A percentile compares a stretch with the other conserved stretches of the same genome.
These are phyloP conservation scores for Aspergillus versicolor DNA, from an alignment of 2,329 filamentous ascomycete species.

Conservation along the genomic window DNA sequence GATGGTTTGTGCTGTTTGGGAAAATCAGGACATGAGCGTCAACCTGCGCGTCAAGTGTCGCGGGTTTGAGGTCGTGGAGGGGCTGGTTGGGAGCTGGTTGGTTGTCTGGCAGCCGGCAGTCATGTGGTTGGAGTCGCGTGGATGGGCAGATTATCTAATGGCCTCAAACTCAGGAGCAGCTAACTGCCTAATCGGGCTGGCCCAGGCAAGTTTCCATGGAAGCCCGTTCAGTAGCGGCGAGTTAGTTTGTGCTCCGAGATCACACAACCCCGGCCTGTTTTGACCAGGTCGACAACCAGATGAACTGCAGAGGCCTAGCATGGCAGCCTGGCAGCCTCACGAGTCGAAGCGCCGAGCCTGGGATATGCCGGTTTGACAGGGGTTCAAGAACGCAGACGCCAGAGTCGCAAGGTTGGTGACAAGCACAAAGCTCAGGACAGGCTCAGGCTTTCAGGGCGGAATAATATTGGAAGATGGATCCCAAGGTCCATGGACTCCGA, in stretches of 20 bases:
- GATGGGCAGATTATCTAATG: constrained; percentile 5
- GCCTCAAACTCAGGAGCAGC: neutral
- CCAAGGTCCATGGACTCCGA: neutral
- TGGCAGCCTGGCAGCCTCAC: too few species aligned
- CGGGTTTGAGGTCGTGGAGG: constrained; percentile 8
- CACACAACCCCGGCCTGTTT: neutral
- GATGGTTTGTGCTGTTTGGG: neutral
- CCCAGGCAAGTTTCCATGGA: neutral
- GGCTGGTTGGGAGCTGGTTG: constrained; percentile 13
- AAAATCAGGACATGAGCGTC: neutral
- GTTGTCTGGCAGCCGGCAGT: constrained; percentile 6
- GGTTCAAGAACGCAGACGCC: constrained; percentile 5
- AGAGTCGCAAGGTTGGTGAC: neutral
- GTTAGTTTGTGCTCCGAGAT: neutral
- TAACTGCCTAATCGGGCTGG: constrained; percentile 4
- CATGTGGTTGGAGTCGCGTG: constrained; percentile 17
- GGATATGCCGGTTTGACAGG: neutral
- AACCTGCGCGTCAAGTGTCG: neutral
- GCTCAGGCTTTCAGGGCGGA: neutral
- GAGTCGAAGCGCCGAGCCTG: neutral
- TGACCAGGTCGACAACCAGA: neutral
- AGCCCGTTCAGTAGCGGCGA: neutral
- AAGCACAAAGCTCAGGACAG: neutral
- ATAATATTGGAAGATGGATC: neutral
- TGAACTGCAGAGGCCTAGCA: neutral